Conservation (phyloP, 352 stramenopile genomes). For the Pythium oligandrum region DNA sequence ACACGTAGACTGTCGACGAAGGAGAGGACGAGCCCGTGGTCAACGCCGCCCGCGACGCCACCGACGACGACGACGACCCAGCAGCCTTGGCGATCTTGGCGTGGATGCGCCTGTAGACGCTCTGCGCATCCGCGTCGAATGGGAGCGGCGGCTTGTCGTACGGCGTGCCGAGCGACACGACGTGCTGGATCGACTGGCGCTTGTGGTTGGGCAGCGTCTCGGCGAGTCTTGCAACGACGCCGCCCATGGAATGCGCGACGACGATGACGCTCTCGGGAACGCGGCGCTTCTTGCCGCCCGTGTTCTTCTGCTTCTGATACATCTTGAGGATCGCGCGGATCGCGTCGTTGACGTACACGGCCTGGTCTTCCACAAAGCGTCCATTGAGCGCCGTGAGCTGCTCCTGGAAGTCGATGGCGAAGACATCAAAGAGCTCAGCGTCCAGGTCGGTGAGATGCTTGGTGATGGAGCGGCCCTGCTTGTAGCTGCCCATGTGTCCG, state of each 20-base stretch:
- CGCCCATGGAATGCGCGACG: slow-evolving; percentile 84
- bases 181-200: slow-evolving; percentile 65
- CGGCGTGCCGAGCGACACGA: slow-evolving; percentile 66
- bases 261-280: slow-evolving; percentile 62
- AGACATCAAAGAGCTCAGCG: slow-evolving; percentile 62
- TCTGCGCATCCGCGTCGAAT: slow-evolving; percentile 63
- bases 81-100: not conserved
- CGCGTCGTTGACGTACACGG: slow-evolving; percentile 70
- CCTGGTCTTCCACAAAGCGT: slow-evolving; percentile 60
- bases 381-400: slow-evolving; percentile 73
- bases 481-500: slow-evolving; percentile 81
- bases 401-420: slow-evolving; percentile 72
- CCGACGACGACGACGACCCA: slow-evolving; percentile 1
- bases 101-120: slow-evolving; percentile 41
- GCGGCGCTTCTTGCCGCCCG: slow-evolving; percentile 7
- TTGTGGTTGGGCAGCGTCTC: slow-evolving; percentile 73
- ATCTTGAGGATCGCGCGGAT: slow-evolving; percentile 63
- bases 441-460: slow-evolving; percentile 68
- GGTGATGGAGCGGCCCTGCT: slow-evolving; percentile 73
- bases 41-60: slow-evolving; percentile 5
- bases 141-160: slow-evolving; percentile 50
- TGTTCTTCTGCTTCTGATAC: slow-evolving; percentile 48
- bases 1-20: slow-evolving; percentile 49
- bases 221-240: slow-evolving; percentile 59
- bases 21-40: not conserved